These are phyloP conservation scores for Pseudocercospora fijiensis DNA, from an alignment of 2,329 filamentous ascomycete species.

Conservation along the genomic window DNA sequence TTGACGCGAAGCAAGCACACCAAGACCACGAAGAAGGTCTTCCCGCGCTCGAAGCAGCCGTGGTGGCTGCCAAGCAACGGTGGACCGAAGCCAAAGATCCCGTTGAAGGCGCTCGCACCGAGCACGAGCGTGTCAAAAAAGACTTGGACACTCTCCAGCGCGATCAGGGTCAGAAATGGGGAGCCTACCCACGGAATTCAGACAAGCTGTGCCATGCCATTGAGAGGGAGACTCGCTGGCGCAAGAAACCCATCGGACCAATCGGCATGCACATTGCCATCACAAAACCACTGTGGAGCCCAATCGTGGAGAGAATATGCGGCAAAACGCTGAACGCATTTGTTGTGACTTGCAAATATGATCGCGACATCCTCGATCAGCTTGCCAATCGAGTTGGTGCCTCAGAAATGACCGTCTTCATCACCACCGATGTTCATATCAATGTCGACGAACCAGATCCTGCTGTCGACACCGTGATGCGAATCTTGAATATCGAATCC, in stretches of 20 bases:
- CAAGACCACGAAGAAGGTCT: constrained; percentile 44
- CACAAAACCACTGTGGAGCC: constrained; percentile 76
- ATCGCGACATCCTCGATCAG: constrained; percentile 58
- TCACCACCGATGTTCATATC: constrained; percentile 58
- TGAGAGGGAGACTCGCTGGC: constrained; percentile 66
- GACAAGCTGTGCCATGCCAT: constrained; percentile 66
- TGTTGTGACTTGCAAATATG: constrained; percentile 73
- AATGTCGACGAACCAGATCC: constrained; percentile 73
- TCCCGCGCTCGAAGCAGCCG: constrained; percentile 39
- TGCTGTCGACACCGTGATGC: constrained; percentile 72
- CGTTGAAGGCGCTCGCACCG: constrained; percentile 38
- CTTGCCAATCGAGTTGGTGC: constrained; percentile 64
- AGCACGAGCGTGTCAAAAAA: constrained; percentile 52
- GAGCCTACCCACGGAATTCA: constrained; percentile 57
- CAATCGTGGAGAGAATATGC: constrained; percentile 74
- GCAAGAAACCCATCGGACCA: constrained; percentile 74
- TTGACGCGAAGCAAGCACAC: constrained; percentile 46
- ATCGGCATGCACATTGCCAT: constrained; percentile 76
- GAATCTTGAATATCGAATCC: constrained; percentile 76
- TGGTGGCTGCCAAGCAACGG: constrained; percentile 40
- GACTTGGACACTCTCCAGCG: constrained; percentile 47
- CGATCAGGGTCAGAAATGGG: constrained; percentile 60
- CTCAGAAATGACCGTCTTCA: constrained; percentile 55
- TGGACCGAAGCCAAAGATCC: constrained; percentile 34
- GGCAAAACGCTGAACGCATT: constrained; percentile 72